Conservation (phyloP, 2,329 filamentous ascomycete species). For the Fusarium odoratissimum region DNA sequence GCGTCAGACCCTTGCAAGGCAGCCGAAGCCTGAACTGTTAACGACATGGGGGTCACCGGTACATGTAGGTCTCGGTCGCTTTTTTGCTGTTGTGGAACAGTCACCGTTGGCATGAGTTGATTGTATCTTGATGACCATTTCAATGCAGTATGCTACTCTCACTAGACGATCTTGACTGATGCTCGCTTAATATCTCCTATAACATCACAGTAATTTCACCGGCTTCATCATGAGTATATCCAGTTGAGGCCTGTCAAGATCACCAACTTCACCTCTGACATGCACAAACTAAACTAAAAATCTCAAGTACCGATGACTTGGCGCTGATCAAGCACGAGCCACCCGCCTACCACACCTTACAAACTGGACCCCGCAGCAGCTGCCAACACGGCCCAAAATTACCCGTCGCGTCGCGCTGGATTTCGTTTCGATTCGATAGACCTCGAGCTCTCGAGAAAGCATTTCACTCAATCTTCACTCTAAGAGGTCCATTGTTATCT, state of each 20-base stretch:
- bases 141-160: not conserved
- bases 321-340: constrained; percentile 35
- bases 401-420: constrained; percentile 36
- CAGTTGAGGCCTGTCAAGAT: not conserved
- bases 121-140: not conserved
- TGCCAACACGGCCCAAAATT: constrained; percentile 34
- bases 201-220: not conserved
- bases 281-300: not conserved
- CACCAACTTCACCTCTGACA: not conserved
- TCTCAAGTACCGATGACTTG: constrained; percentile 28
- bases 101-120: not conserved
- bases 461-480: constrained; percentile 10
- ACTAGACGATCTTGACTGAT: too few species aligned
- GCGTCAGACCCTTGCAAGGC: constrained; percentile 42
- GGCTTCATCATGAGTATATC: not conserved
- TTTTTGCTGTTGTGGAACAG: not conserved
- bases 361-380: constrained; percentile 35
- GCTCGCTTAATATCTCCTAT: not conserved
- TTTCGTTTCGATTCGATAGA: constrained; percentile 15
- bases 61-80: constrained; percentile 8
- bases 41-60: constrained; percentile 30
- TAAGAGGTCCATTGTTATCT: not conserved
- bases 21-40: constrained; percentile 19
- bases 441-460: not conserved
- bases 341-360: constrained; percentile 10